These are phyloP conservation scores for Rhodamnia rubescens DNA, from an alignment of 345 rosid species.

Conservation along the genomic window DNA sequence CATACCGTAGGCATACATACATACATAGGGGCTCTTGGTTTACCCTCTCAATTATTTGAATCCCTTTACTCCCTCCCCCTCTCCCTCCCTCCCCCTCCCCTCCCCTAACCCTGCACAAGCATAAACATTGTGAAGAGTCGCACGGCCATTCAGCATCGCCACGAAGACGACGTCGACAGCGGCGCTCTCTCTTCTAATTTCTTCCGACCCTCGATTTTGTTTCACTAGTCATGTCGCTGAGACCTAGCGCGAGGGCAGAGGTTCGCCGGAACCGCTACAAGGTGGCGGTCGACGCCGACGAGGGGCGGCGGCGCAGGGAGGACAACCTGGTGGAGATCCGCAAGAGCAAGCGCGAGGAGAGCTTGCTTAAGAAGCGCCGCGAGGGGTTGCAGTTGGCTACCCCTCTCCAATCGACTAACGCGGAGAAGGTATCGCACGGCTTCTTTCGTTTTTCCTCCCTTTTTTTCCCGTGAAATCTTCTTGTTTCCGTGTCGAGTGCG, in stretches of 20 bases:
- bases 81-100: not conserved
- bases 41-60: not conserved
- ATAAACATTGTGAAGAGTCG: not conserved
- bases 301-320: constrained; percentile 82
- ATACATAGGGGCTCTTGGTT: not conserved
- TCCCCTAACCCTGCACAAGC: not conserved
- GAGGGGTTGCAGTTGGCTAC: constrained; percentile 51
- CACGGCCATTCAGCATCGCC: not conserved
- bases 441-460: not conserved
- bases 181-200: not conserved
- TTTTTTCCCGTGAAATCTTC: not conserved
- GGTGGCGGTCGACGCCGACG: constrained; percentile 84
- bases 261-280: constrained; percentile 72
- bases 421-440: constrained; percentile 35
- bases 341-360: constrained; percentile 84
- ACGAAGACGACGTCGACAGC: not conserved
- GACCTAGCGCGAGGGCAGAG: constrained; percentile 66
- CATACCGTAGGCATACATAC: not conserved
- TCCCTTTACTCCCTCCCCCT: not conserved
- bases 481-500: not conserved
- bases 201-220: not conserved
- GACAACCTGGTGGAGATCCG: constrained; percentile 98
- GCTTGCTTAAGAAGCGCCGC: constrained; percentile 84
- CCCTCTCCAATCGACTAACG: constrained; percentile 24
- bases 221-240: constrained; percentile 41